phyloP scores from a whole-genome alignment of 2,329 filamentous ascomycete genomes.

The Aspergillus ochraceus region DNA sequence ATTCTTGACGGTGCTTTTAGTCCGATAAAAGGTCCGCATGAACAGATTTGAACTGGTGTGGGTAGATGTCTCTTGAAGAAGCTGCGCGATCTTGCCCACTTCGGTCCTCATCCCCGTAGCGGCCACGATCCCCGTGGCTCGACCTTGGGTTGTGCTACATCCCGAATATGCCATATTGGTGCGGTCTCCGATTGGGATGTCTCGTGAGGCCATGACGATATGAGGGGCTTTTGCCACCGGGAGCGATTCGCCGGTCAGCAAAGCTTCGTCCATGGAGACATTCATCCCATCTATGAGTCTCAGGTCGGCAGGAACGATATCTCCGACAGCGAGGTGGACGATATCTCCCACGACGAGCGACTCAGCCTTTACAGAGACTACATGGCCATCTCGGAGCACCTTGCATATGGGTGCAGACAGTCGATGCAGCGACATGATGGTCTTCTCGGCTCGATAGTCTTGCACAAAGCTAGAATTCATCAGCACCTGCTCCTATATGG shows the following conservation, averaged over 20 bases:
- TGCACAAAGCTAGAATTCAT: conserved; percentile 49
- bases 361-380: conserved; percentile 53
- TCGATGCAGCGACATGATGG: conserved; percentile 57
- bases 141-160: conserved; percentile 60
- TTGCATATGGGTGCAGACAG: conserved; percentile 58
- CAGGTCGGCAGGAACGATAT: conserved; percentile 61
- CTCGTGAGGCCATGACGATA: conserved; percentile 22
- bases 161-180: conserved; percentile 63
- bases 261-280: conserved; percentile 68
- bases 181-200: conserved; percentile 53
- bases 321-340: conserved; percentile 53
- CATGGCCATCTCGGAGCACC: conserved; percentile 57
- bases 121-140: conserved; percentile 59
- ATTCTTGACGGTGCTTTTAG: conserved; percentile 49
- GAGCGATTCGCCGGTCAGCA: conserved; percentile 62
- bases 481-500: background rate
- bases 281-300: conserved; percentile 63
- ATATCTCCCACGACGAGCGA: conserved; percentile 63
- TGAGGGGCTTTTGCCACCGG: conserved; percentile 56
- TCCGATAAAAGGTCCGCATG: conserved; percentile 36
- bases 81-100: conserved; percentile 60
- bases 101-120: conserved; percentile 63
- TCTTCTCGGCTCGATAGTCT: conserved; percentile 61
- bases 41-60: conserved; percentile 14
- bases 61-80: conserved; percentile 53